A percentile compares a stretch with the other conserved stretches of the same genome.
phyloP scores from a whole-genome alignment of 176 grass and related monocot genomes.

The Ampelocalamus luodianensis region DNA sequence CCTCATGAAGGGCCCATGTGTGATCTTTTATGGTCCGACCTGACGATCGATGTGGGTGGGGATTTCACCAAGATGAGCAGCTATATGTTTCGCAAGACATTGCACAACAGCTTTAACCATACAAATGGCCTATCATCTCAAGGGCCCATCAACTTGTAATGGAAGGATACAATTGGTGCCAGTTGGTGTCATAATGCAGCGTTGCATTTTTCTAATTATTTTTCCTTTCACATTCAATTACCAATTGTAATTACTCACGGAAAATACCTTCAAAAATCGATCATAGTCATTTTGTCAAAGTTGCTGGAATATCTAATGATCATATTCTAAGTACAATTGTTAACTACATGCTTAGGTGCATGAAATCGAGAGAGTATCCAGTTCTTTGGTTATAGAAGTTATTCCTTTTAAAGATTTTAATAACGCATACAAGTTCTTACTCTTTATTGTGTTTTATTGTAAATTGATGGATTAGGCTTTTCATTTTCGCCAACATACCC shows the following conservation, averaged over 20 bases:
- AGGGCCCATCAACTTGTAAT: constrained; percentile 98
- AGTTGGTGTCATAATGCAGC: constrained; percentile 49
- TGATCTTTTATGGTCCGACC: constrained; percentile 96
- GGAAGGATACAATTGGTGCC: constrained; percentile 98
- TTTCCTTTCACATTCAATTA: not conserved
- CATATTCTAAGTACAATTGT: not conserved
- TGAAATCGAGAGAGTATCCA: not conserved
- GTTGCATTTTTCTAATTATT: constrained; percentile 15
- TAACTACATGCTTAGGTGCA: not conserved
- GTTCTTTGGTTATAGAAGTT: constrained; percentile 12
- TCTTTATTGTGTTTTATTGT: not conserved
- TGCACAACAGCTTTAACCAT: constrained; percentile 91
- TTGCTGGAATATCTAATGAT: not conserved
- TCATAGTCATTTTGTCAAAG: not conserved
- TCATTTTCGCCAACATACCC: not conserved
- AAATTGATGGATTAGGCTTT: not conserved
- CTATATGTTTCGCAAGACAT: constrained; percentile 97
- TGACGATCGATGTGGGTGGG: constrained; percentile 97
- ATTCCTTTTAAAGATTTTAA: not conserved
- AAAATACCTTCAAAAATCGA: constrained; percentile 9
- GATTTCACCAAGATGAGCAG: constrained; percentile 93
- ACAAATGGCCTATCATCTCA: constrained; percentile 89
- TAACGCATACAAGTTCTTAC: not conserved
- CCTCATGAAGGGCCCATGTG: constrained; percentile 99
- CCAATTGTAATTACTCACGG: not conserved